Percentiles rank a stretch among this genome's conserved stretches.
Conservation (phyloP, 768 basidiomycete species). For the Agrocybe pediades region DNA sequence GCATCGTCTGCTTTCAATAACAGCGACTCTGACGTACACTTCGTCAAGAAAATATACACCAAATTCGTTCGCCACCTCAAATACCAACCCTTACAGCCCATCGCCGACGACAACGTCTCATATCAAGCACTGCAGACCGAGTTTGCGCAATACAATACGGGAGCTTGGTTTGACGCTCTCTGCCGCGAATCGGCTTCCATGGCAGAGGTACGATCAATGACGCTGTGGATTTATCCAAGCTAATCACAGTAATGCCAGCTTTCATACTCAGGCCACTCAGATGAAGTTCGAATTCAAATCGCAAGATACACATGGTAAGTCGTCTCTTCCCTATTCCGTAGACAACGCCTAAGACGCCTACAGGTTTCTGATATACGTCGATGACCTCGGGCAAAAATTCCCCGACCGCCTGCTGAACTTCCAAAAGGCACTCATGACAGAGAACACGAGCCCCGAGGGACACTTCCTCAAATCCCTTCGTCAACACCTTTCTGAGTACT, state of each 20-base stretch:
- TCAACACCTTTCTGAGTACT: background rate
- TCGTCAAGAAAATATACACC: background rate
- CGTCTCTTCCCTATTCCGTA: background rate
- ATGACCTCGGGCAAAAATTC: background rate
- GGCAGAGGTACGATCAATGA: background rate
- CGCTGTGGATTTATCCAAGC: background rate
- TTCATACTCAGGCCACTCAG: background rate
- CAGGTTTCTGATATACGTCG: slow-evolving; percentile 1
- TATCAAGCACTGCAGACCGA: slow-evolving; percentile 1
- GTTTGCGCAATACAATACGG: slow-evolving; percentile 1
- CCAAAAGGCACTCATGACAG: background rate
- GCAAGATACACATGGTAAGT: slow-evolving; percentile 5
- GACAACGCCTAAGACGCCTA: background rate
- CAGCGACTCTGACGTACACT: too few species aligned
- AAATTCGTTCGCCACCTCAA: background rate
- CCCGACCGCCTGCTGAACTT: background rate
- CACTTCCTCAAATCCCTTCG: background rate
- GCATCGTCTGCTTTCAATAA: too few species aligned
- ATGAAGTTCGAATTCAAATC: background rate
- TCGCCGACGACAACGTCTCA: background rate
- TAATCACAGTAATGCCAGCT: background rate
- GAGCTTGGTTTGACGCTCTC: slow-evolving; percentile 1
- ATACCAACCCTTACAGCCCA: background rate
- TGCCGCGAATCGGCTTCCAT: slow-evolving; percentile 2
- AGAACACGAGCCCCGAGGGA: background rate